Conservation (phyloP, 1,284 basidiomycete genomes). For the Moesziomyces parantarcticus region DNA sequence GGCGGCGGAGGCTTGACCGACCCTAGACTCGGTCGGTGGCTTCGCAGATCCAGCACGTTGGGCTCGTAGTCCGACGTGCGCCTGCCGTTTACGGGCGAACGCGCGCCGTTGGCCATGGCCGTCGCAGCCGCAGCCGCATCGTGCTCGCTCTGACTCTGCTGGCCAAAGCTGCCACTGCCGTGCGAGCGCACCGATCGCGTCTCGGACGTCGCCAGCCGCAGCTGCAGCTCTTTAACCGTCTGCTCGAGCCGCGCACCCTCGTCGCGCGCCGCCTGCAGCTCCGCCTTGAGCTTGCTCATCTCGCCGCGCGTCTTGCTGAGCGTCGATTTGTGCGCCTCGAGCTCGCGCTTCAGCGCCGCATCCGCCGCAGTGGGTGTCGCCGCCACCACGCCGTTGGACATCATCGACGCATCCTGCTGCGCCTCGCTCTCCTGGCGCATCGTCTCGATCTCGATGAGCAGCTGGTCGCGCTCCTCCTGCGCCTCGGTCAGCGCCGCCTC, state of each 20-base stretch:
- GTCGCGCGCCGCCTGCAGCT: constrained; percentile 78
- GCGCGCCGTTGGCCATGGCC: constrained; percentile 23
- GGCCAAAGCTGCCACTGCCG: constrained; percentile 39
- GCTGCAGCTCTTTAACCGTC: constrained; percentile 48
- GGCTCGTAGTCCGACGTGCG: constrained; percentile 31
- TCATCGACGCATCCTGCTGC: constrained; percentile 14
- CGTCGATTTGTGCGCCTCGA: constrained; percentile 79
- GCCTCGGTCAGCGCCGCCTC: constrained; percentile 67
- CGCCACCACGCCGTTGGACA: constrained; percentile 10
- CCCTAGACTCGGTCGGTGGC: constrained; percentile 33
- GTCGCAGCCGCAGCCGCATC: constrained; percentile 21
- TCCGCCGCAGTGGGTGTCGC: constrained; percentile 18
- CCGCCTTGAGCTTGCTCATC: constrained; percentile 72
- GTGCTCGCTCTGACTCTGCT: constrained; percentile 36
- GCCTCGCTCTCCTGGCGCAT: constrained; percentile 41
- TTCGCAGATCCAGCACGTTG: constrained; percentile 19
- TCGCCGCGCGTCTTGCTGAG: constrained; percentile 71
- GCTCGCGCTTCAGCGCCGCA: constrained; percentile 70
- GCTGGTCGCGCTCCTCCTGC: constrained; percentile 67
- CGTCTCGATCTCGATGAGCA: constrained; percentile 61
- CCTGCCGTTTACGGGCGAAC: constrained; percentile 27
- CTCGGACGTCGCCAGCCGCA: constrained; percentile 50
- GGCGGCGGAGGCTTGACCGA: constrained; percentile 82
- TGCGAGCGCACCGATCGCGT: constrained; percentile 48
- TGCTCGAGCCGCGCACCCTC: constrained; percentile 74